These are phyloP conservation scores for Lactarius sp. DNA, from an alignment of 768 basidiomycete species.

Conservation along the genomic window DNA sequence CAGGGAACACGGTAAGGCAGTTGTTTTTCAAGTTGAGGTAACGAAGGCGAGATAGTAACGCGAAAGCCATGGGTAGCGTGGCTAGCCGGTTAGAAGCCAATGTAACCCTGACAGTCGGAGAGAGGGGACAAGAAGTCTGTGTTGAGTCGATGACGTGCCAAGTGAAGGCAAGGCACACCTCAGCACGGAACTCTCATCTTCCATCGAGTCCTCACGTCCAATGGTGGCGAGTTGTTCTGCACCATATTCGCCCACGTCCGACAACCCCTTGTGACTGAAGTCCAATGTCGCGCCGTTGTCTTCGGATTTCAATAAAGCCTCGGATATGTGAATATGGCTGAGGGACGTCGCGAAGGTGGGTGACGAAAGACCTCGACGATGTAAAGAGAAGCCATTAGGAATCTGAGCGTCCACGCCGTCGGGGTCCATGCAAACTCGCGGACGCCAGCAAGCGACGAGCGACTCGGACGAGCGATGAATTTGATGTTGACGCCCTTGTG, in stretches of 20 bases:
- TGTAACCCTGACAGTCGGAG: conserved; percentile 55
- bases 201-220: conserved; percentile 41
- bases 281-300: conserved; percentile 84
- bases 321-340: conserved; percentile 52
- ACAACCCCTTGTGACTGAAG: conserved; percentile 72
- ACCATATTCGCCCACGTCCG: conserved; percentile 70
- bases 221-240: conserved; percentile 69
- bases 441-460: conserved; percentile 11
- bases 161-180: conserved; percentile 44
- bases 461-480: not conserved
- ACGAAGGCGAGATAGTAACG: conserved; percentile 63
- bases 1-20: conserved; percentile 74
- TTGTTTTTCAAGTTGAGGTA: conserved; percentile 90
- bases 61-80: conserved; percentile 70
- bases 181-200: conserved; percentile 51
- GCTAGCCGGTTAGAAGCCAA: conserved; percentile 80
- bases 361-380: conserved; percentile 25
- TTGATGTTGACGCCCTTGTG: not conserved
- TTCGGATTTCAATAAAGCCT: conserved; percentile 59
- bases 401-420: conserved; percentile 7
- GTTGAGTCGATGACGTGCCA: conserved; percentile 4
- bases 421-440: conserved; percentile 8
- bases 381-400: conserved; percentile 10
- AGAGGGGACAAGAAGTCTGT: not conserved
- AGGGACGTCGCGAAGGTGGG: conserved; percentile 41